Evolutionary conservation across 2,329 filamentous ascomycete genomes (phyloP).

Genomic region (Penicillium sp.): DNA sequence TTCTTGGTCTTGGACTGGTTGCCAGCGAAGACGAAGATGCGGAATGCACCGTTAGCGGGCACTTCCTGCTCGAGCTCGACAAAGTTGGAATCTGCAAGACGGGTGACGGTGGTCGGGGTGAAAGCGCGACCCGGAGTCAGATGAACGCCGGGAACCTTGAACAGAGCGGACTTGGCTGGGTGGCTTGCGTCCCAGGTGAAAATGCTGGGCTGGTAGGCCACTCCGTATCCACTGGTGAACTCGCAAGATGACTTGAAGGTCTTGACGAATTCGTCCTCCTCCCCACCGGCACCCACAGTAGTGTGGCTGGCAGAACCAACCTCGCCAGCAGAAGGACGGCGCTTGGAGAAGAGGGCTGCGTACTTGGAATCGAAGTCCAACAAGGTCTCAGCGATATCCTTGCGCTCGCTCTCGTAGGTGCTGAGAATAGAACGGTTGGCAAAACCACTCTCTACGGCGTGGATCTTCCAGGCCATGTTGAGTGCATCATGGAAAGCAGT

Average conservation of each 20-base stretch:
- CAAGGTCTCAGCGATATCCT: conserved; percentile 78
- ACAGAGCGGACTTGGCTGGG: conserved; percentile 66
- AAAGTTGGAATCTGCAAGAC: conserved; percentile 83
- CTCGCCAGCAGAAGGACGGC: conserved; percentile 69
- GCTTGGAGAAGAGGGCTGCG: conserved; percentile 82
- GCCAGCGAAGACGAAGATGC: conserved; percentile 84
- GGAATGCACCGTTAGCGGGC: conserved; percentile 82
- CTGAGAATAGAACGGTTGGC: conserved; percentile 71
- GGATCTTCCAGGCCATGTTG: conserved; percentile 95
- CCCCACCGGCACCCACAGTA: conserved; percentile 26
- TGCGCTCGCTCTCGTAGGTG: conserved; percentile 85
- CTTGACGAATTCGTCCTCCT: conserved; percentile 74
- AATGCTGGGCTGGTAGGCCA: conserved; percentile 76
- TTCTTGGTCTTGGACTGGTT: conserved; percentile 57
- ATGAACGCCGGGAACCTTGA: conserved; percentile 65
- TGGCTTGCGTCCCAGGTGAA: conserved; percentile 81
- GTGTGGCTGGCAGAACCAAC: conserved; percentile 63
- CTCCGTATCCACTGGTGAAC: conserved; percentile 89
- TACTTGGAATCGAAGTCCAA: conserved; percentile 87
- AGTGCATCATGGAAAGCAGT: conserved; percentile 65
- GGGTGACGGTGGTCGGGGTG: conserved; percentile 75
- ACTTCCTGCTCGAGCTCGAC: conserved; percentile 89
- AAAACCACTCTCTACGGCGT: conserved; percentile 81
- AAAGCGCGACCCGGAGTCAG: conserved; percentile 74
- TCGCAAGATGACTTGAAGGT: conserved; percentile 90